Evolutionary conservation across 2,329 filamentous ascomycete genomes (phyloP).

Genomic region (Metarhizium brunneum): DNA sequence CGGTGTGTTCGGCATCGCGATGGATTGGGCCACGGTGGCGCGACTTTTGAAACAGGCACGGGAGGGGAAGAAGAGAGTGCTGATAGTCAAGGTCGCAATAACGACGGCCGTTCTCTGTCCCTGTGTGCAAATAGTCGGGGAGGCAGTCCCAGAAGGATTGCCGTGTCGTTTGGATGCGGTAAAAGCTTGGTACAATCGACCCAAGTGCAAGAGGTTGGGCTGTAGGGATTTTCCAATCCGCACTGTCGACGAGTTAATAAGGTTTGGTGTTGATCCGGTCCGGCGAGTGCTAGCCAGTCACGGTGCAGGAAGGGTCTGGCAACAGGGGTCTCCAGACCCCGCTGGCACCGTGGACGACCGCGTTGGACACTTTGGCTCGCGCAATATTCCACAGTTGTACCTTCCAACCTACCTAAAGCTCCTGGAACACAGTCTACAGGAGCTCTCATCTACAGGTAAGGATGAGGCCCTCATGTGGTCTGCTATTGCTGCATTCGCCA

Average conservation of each 20-base stretch:
- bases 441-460: too few relatives aligned
- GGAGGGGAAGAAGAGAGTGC: conserved; percentile 1
- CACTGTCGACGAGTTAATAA: conserved; percentile 27
- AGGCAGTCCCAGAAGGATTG: conserved; percentile 1
- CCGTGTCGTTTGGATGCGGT: not conserved
- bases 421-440: too few relatives aligned
- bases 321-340: not conserved
- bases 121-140: not conserved
- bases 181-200: conserved; percentile 3
- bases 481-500: too few relatives aligned
- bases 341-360: not conserved
- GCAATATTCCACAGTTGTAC: too few relatives aligned
- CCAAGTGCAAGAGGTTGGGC: conserved; percentile 23
- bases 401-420: too few relatives aligned
- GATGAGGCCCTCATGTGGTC: too few relatives aligned
- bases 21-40: conserved; percentile 24
- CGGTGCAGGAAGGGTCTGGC: conserved; percentile 6
- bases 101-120: too few relatives aligned
- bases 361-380: too few relatives aligned
- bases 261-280: conserved; percentile 32
- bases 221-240: conserved; percentile 33
- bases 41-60: conserved; percentile 12
- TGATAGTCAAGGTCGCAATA: not conserved
- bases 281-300: conserved; percentile 21
- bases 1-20: conserved; percentile 37